Percentiles rank a stretch among this genome's conserved stretches.
phyloP scores from a whole-genome alignment of 768 basidiomycete species.

The Suillus americanus region DNA sequence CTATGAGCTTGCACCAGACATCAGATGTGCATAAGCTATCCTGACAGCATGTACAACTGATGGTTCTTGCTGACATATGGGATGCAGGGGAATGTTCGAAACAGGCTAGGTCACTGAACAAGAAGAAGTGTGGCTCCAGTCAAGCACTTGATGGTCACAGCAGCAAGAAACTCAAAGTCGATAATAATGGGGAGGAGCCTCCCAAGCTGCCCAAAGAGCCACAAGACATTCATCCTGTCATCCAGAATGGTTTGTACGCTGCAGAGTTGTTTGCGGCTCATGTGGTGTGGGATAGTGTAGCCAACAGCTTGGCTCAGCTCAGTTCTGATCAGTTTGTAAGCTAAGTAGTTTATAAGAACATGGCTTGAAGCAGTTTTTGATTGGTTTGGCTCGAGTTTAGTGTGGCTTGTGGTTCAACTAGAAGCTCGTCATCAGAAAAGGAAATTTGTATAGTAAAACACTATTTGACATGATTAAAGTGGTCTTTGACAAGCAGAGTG shows the following conservation, averaged over 20 bases:
- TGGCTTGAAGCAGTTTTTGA: no score
- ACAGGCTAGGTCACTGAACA: neutral
- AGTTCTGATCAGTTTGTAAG: no score
- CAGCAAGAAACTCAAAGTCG: neutral
- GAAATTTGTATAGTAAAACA: no score
- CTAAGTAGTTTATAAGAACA: no score
- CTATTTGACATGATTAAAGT: no score
- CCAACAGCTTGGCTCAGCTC: no score
- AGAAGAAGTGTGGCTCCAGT: neutral
- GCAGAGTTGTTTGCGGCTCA: constrained; percentile 6
- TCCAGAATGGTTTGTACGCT: constrained; percentile 4
- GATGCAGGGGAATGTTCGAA: neutral
- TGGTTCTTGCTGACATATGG: neutral
- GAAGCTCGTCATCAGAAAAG: no score
- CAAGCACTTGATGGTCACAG: no score
- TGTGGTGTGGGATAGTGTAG: no score
- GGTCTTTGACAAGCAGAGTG: no score
- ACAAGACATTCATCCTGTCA: neutral
- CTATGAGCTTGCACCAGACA: neutral
- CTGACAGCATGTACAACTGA: neutral
- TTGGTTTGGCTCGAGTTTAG: no score
- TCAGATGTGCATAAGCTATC: neutral
- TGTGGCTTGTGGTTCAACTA: no score
- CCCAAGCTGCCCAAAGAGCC: neutral
- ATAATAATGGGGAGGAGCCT: neutral